These are phyloP conservation scores for Margaritispora aquatica DNA, from an alignment of 495 filamentous ascomycete genomes.

Conservation along the genomic window DNA sequence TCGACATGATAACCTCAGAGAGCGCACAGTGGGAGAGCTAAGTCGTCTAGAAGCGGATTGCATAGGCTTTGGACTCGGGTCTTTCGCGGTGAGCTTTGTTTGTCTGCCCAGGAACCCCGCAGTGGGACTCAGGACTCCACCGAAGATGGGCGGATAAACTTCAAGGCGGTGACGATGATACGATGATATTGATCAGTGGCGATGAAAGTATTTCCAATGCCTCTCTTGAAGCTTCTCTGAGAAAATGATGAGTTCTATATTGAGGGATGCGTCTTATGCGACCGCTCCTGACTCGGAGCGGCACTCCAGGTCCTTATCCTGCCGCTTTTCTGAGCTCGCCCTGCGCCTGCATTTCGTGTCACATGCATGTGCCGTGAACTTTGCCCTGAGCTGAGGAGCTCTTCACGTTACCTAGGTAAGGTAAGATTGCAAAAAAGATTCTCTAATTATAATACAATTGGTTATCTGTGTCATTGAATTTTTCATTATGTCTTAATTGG, in stretches of 20 bases:
- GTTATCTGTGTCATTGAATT: too few species aligned
- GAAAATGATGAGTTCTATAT: too few species aligned
- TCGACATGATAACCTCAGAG: constrained; percentile 12
- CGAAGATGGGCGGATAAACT: neutral
- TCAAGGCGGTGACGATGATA: neutral
- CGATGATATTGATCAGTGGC: too few species aligned
- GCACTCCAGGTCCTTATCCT: neutral
- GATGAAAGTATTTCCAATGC: too few species aligned
- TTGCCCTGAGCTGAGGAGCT: too few species aligned
- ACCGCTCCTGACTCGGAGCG: neutral
- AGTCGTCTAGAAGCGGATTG: constrained; percentile 6
- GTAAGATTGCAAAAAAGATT: too few species aligned
- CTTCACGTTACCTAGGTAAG: too few species aligned
- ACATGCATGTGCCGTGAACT: too few species aligned
- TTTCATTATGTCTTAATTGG: too few species aligned
- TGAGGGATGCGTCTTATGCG: too few species aligned
- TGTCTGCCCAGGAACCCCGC: neutral
- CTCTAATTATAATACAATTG: too few species aligned
- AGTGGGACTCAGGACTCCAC: neutral
- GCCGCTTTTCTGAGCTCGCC: neutral
- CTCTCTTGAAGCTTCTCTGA: too few species aligned
- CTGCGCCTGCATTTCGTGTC: neutral
- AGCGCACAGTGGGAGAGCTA: neutral
- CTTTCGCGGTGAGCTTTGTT: constrained; percentile 7
- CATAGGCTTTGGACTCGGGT: constrained; percentile 17